Evolutionary conservation across 257 asterid genomes (phyloP).

Genomic region (Petunia secreta): DNA sequence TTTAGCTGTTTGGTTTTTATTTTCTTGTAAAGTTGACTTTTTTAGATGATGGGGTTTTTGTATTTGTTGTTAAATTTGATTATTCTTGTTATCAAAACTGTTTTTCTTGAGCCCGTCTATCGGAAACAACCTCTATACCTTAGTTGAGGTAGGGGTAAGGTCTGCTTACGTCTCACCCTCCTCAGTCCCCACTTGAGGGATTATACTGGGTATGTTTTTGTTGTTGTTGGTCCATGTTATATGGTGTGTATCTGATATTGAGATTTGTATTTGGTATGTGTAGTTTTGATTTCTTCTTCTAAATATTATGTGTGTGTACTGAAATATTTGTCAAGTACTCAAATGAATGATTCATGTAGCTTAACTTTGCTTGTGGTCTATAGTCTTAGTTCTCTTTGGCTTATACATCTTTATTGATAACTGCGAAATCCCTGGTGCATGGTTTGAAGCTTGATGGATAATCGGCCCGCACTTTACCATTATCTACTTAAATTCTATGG

Average conservation of each 20-base stretch:
- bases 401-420: background rate
- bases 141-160: too few species aligned
- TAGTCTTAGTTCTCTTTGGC: background rate
- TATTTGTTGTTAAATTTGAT: background rate
- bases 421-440: too few species aligned
- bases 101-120: background rate
- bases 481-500: too few species aligned
- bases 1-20: background rate
- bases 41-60: background rate
- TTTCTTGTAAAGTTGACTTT: conserved; percentile 35
- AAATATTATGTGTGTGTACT: background rate
- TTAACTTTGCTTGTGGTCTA: background rate
- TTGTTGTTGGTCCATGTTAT: background rate
- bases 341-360: background rate
- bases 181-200: too few species aligned
- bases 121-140: background rate
- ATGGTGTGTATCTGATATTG: conserved; percentile 3
- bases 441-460: too few species aligned
- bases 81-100: background rate
- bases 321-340: background rate
- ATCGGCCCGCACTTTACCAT: too few species aligned
- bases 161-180: too few species aligned
- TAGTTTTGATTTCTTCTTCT: background rate
- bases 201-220: too few species aligned
- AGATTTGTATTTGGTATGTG: background rate